Evolutionary conservation across 768 basidiomycete genomes (phyloP), one percentile per base, ranked within the genome.

Genomic region (Kockovaella imperatae): DNA sequence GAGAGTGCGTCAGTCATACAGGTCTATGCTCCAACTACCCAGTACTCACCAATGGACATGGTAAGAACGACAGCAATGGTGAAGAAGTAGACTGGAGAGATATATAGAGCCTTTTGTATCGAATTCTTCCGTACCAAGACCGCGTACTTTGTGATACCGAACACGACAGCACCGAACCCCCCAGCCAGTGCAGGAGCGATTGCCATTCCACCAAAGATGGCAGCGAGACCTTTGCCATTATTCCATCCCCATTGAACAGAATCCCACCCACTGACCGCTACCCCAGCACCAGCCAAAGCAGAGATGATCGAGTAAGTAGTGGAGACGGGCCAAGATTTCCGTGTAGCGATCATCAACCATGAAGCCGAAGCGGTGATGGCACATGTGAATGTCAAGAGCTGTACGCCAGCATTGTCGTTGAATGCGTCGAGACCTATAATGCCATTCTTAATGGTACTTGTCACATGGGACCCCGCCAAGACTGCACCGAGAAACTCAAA

Each of bases 171-270:
- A 1, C 50, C 74, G 51, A 75, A 74, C 10, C 66, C 72, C 13
- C 57, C 74, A n/a, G 71, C 54, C 20, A 72, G 58, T 14, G 51
- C 52, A 13, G 71, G 71, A 1, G 71, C 71, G 34, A 73, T 68
- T 34, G 53, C 50, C 34, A 64, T 53, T 21, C 68, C 69, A 5
- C 59, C 60, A 29, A 62, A 72, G 53, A 71, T 68, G 29, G 63
- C 54, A 0, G 52, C 65, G 20, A 71, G 41, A 45, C 71, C 73
- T 50, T 67, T 69, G 26, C 67, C 67, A 31, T 47, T 55, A 47
- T 73, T 69, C 72, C 74, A 74, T 10, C 73, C 73, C 73, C 73
- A 75, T n/a, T 64, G 26, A 26, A 72, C 71, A 1, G 64, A 51
- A 14, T 65, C 57, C 8, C 48, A 44, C 11, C 73, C 72, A 3